These are phyloP conservation scores for Aspergillus viridinutans DNA, from an alignment of 2,329 filamentous ascomycete genomes.

Conservation along the genomic window DNA sequence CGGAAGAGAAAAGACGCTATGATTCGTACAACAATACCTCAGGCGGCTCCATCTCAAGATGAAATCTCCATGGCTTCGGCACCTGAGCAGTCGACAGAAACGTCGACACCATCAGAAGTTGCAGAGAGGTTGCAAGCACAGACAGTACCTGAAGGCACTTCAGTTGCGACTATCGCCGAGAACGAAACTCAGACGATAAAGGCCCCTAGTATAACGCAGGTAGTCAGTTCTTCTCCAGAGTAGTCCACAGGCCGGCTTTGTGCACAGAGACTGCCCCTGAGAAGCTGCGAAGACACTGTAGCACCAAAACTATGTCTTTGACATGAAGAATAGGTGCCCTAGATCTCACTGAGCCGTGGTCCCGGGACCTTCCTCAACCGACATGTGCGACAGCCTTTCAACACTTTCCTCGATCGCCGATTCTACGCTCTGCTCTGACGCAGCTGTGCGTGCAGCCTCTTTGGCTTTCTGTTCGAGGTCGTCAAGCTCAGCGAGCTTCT, in stretches of 20 bases:
- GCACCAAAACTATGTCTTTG: neutral
- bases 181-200: slow-evolving; percentile 3
- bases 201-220: slow-evolving; percentile 7
- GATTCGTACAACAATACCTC: slow-evolving; percentile 25
- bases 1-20: slow-evolving; percentile 47
- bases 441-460: slow-evolving; percentile 33
- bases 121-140: neutral
- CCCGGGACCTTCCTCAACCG: slow-evolving; percentile 32
- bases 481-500: slow-evolving; percentile 47
- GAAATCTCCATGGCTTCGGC: slow-evolving; percentile 1
- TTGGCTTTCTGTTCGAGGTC: slow-evolving; percentile 40
- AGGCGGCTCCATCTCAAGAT: slow-evolving; percentile 6
- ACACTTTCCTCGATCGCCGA: slow-evolving; percentile 36
- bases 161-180: slow-evolving; percentile 2
- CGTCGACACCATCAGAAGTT: slow-evolving; percentile 1
- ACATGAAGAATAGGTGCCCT: neutral
- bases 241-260: neutral
- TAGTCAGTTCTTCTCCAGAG: slow-evolving; percentile 1
- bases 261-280: neutral
- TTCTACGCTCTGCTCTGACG: slow-evolving; percentile 25
- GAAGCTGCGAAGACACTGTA: neutral
- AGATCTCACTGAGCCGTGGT: slow-evolving; percentile 16
- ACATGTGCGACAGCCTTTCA: slow-evolving; percentile 39
- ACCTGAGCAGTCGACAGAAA: slow-evolving; percentile 1
- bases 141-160: slow-evolving; percentile 1